Evolutionary conservation across 2,329 filamentous ascomycete species (phyloP).

Genomic region (Hypoxylon sp.): DNA sequence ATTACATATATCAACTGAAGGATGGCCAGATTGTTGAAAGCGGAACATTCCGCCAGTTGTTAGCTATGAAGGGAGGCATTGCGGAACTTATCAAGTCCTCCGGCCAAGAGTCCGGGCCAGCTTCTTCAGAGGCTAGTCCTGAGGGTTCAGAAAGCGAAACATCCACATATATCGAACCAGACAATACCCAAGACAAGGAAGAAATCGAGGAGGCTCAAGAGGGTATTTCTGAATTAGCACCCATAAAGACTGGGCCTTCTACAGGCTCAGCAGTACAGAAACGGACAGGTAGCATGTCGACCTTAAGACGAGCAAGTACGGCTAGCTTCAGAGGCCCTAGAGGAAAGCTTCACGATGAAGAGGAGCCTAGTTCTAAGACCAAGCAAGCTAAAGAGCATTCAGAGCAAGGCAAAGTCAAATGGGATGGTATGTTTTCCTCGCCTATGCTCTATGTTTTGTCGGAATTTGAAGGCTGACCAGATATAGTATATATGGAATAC

Average conservation of each 20-base stretch:
- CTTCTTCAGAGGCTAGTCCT: constrained; percentile 59
- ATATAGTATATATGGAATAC: constrained; percentile 86
- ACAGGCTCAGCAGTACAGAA: constrained; percentile 63
- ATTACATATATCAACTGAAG: constrained; percentile 87
- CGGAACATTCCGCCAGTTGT: constrained; percentile 90
- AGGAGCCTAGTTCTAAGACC: constrained; percentile 80
- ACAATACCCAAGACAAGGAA: constrained; percentile 69
- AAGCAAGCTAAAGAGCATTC: constrained; percentile 89
- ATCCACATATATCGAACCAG: constrained; percentile 69
- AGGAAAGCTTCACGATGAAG: constrained; percentile 88
- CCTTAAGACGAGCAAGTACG: constrained; percentile 89
- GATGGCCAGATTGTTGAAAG: constrained; percentile 88
- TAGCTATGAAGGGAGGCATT: constrained; percentile 94
- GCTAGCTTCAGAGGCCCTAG: constrained; percentile 90
- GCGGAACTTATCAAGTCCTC: constrained; percentile 85
- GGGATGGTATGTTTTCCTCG: constrained; percentile 68
- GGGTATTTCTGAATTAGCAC: constrained; percentile 79
- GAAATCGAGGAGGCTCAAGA: constrained; percentile 86
- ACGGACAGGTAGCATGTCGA: constrained; percentile 79
- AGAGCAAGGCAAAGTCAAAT: constrained; percentile 98
- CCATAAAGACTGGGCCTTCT: constrained; percentile 73
- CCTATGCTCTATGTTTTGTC: background rate
- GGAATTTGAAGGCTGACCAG: constrained; percentile 30
- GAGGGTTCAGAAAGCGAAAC: constrained; percentile 68
- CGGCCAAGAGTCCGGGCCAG: constrained; percentile 67